Evolutionary conservation across 768 basidiomycete species (phyloP).

Genomic region (Psilocybe subaeruginosa): DNA sequence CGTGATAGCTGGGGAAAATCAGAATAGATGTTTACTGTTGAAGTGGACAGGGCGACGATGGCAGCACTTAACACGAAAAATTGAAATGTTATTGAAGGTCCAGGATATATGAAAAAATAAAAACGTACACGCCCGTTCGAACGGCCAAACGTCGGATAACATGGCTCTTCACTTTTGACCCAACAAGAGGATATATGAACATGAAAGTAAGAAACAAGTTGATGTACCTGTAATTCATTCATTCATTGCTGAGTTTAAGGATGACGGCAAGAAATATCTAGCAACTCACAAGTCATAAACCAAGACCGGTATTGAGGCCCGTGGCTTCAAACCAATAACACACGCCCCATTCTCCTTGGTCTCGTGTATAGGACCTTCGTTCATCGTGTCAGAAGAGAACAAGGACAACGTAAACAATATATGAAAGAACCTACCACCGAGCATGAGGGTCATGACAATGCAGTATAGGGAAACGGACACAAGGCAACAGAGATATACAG

Average conservation of each 20-base stretch:
- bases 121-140: constrained; percentile 44
- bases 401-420: background rate
- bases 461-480: constrained; percentile 38
- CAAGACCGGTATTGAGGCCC: constrained; percentile 47
- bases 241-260: background rate
- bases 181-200: constrained; percentile 50
- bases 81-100: background rate
- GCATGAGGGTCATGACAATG: constrained; percentile 40
- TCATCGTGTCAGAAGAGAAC: background rate
- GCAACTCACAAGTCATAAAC: constrained; percentile 48
- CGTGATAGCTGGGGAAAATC: background rate
- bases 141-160: constrained; percentile 39
- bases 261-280: background rate
- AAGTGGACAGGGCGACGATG: constrained; percentile 48
- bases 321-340: constrained; percentile 47
- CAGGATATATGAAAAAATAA: background rate
- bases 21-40: constrained; percentile 33
- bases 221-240: constrained; percentile 25
- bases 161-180: constrained; percentile 33
- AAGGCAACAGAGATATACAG: constrained; percentile 43
- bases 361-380: constrained; percentile 37
- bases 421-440: constrained; percentile 34
- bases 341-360: constrained; percentile 41
- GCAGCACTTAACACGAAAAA: constrained; percentile 39
- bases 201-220: constrained; percentile 42